These are phyloP conservation scores for Lodderomyces metapsilosis DNA, from an alignment of 1,139 yeast species.

Conservation along the genomic window DNA sequence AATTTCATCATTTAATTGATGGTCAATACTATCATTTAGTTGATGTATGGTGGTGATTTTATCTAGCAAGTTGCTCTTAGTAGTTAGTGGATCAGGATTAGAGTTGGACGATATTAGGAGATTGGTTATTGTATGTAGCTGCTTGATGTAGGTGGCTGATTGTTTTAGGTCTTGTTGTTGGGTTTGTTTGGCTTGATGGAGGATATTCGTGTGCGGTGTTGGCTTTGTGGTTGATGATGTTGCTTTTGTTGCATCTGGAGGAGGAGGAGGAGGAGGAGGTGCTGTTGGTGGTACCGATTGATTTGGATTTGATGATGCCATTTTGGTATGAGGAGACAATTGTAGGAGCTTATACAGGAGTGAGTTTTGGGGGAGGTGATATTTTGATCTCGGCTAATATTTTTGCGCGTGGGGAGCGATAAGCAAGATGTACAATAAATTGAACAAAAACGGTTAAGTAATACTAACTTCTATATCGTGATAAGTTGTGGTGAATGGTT, in stretches of 20 bases:
- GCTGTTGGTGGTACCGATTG: neutral
- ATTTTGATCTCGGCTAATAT: too few species aligned
- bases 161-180: constrained; percentile 30
- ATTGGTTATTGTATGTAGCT: constrained; percentile 28
- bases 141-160: constrained; percentile 29
- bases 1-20: constrained; percentile 21
- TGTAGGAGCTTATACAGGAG: neutral
- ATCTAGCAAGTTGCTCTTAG: constrained; percentile 24
- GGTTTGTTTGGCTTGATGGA: constrained; percentile 35
- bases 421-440: neutral
- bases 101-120: constrained; percentile 21
- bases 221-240: constrained; percentile 3
- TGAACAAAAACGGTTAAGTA: too few species aligned
- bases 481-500: too few species aligned
- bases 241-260: too few species aligned
- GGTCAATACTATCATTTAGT: constrained; percentile 36
- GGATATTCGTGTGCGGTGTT: constrained; percentile 27
- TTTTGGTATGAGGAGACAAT: neutral
- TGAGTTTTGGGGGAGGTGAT: neutral
- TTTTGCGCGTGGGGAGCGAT: neutral
- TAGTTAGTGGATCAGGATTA: constrained; percentile 10
- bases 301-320: neutral
- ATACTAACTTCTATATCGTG: too few species aligned
- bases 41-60: constrained; percentile 47
- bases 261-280: too few species aligned